These are phyloP conservation scores for Perkinsela sp. DNA, from an alignment of 208 protist genomes.

Conservation along the genomic window DNA sequence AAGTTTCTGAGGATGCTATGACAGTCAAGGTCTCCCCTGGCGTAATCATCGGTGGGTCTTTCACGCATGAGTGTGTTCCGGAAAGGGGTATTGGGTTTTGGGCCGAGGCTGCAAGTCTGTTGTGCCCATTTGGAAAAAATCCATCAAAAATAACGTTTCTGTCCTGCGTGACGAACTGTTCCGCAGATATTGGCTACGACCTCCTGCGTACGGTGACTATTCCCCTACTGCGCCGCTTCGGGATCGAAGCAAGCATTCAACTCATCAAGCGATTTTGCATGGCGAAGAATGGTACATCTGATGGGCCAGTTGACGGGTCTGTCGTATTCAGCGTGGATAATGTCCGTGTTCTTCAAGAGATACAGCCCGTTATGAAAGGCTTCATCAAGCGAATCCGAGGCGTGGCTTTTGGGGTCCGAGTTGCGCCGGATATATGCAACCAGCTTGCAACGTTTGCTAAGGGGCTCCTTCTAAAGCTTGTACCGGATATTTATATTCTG, in stretches of 20 bases:
- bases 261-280: slow-evolving; percentile 39
- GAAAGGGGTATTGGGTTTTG: slow-evolving; percentile 47
- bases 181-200: slow-evolving; percentile 50
- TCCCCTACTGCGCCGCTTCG: slow-evolving; percentile 54
- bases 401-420: slow-evolving; percentile 55
- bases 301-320: slow-evolving; percentile 44
- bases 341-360: slow-evolving; percentile 29
- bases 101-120: slow-evolving; percentile 39
- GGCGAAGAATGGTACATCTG: background rate
- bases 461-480: slow-evolving; percentile 43
- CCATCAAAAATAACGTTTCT: slow-evolving; percentile 46
- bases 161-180: slow-evolving; percentile 34
- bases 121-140: slow-evolving; percentile 64
- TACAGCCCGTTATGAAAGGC: slow-evolving; percentile 27
- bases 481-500: slow-evolving; percentile 69
- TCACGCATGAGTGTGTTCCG: slow-evolving; percentile 45
- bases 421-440: slow-evolving; percentile 50
- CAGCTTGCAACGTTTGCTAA: slow-evolving; percentile 48
- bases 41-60: slow-evolving; percentile 57
- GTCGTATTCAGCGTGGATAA: slow-evolving; percentile 38
- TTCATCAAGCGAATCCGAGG: slow-evolving; percentile 61
- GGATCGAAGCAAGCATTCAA: slow-evolving; percentile 32
- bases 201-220: slow-evolving; percentile 55
- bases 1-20: slow-evolving; percentile 36
- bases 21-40: slow-evolving; percentile 43